Evolutionary conservation across 1,139 yeast species (phyloP), one percentile per base, ranked within the genome.

Genomic region (Blastobotrys serpentis): DNA sequence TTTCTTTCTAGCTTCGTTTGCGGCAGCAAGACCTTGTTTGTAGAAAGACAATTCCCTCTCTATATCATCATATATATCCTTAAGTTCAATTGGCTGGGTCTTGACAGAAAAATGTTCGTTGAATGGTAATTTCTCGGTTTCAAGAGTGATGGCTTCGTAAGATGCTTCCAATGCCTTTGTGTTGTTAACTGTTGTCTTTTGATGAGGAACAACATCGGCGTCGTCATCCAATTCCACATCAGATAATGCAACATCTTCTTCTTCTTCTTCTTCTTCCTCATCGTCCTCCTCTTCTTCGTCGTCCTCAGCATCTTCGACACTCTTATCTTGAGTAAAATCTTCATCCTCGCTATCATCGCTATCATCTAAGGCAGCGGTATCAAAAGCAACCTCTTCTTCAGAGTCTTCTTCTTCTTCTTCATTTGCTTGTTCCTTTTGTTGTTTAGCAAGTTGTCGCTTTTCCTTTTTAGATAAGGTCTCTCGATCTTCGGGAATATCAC

Each of bases 31-130:
- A 13, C 95, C 95, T 72, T 94, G 98, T 66, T 87, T 89, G 70
- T 90, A 92, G 62, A 88, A 87, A 6, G 85, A 85, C 47, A 84
- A 66, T 66, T 84, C 92, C 61, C 90, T 82, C 69, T 89, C 92
- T 45, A 96, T 86, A 63, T 94, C 99, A 65, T 94, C 98, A 62
- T 89, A 87, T 54, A 90, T 86, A 66, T 94, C 98, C 66, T 82
- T 87, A 63, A 90, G 84, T 48, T 76, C 79, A 41, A 86, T 77
- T 44, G 77, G 76, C 23, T 73, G 78, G 46, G 90, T 76, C 14
- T 82, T 77, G 37, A 90, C 70, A 17, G 88, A 70, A 70, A 88
- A 89, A 66, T 88, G 95, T 70, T 92, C 97, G 54, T 77, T 79
- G 70, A 92, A 92, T 5, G 86, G 73, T 60, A 81, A 80, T 56